Evolutionary conservation across 1,139 yeast species (phyloP).

Genomic region (Komagataea norvegica): DNA sequence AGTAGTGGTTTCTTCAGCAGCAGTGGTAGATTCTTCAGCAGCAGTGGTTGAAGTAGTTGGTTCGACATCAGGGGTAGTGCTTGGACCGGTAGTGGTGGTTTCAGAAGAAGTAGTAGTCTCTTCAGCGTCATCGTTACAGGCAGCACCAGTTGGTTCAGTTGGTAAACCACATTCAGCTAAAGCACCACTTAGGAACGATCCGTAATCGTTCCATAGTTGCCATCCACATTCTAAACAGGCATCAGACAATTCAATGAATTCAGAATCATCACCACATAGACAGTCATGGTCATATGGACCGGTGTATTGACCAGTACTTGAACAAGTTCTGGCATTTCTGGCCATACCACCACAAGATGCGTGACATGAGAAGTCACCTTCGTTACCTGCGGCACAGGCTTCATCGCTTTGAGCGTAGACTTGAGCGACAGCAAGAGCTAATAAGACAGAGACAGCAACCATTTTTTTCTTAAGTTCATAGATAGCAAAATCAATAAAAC

Average conservation of each 20-base stretch:
- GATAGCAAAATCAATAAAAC: background rate
- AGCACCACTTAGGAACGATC: conserved; percentile 4
- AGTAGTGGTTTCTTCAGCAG: too few relatives aligned
- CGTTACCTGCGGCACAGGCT: background rate
- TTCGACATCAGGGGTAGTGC: background rate
- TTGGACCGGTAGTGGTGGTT: conserved; percentile 2
- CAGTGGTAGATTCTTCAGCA: background rate
- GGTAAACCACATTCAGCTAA: conserved; percentile 5
- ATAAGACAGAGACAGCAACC: background rate
- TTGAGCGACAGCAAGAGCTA: background rate
- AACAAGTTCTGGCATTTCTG: conserved; percentile 8
- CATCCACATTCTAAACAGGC: conserved; percentile 12
- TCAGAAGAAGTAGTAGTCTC: background rate
- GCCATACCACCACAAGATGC: conserved; percentile 11
- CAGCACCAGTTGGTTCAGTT: conserved; percentile 16
- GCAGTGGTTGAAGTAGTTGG: conserved; percentile 12
- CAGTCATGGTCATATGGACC: conserved; percentile 9
- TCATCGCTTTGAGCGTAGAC: conserved; percentile 1
- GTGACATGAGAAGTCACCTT: conserved; percentile 8
- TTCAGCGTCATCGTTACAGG: conserved; percentile 2
- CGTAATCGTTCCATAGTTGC: conserved; percentile 9
- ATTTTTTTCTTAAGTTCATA: background rate
- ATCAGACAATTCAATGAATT: background rate
- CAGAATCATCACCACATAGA: conserved; percentile 5
- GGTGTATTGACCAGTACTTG: conserved; percentile 2